Base-by-base conservation (phyloP, 1,139 yeast species). In the Blastobotrys capitulatus region DNA sequence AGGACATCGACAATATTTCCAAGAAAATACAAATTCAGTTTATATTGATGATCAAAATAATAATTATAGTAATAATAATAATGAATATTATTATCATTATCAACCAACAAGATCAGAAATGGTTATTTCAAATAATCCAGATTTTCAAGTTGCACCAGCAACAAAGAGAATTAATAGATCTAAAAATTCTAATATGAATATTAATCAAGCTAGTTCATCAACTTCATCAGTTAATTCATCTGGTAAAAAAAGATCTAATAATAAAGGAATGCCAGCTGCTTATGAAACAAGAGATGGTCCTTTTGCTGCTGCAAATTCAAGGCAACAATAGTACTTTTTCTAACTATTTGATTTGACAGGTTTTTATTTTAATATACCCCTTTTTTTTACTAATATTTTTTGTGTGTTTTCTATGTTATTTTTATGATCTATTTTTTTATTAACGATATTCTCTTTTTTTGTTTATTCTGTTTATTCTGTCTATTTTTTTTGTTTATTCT, bases 81-180 rank as follows among this genome's bases (percentile, higher is more conserved):
- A 43, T 42, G 49, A 44, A 42, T 38, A 44, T 7, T 53, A 49
- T 19, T 57, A 52, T 18, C 53, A 51, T 22, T 39, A 36, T 38
- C 55, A 42, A 39, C 52, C 49, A 27, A 52, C 50, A 18, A 44
- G 51, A 12, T 50, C 53, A 51, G 62, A 25, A 57, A 65, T 31
- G 70, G 65, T 64, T 18, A 55, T 67, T 40, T 57, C 59, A 22
- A 56, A 48, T 49, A 67, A 67, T 50, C 71, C 71, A 1, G 71
- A 67, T 52, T 67, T 67, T 54, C 60, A 63, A 45, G 38, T 67
- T 1, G 66, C 53, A n/a, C 49, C 43, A 15, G 26, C 40, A 9
- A 20, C 8, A 5, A 25, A 20, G 5, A 19, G 26, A 15, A 22
- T 5, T 22, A 22, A 22, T 22, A 22, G 7, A 22, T 22, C 25